phyloP scores from a whole-genome alignment of 2,329 filamentous ascomycete genomes.

The Phyllosticta citribraziliensis region DNA sequence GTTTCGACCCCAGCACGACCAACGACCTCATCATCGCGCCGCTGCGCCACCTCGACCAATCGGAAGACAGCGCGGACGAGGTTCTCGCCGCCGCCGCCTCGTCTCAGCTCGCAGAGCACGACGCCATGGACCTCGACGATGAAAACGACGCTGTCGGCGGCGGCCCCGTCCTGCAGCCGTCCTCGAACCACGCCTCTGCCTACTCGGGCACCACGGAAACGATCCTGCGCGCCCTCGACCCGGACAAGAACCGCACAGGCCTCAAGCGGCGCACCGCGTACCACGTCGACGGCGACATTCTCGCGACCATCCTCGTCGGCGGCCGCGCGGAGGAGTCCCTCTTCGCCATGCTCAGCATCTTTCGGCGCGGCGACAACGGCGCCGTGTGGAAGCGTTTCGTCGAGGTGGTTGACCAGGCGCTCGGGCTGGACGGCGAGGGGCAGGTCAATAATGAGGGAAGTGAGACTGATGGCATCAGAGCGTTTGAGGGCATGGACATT shows the following conservation, averaged over 20 bases:
- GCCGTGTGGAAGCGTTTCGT: constrained; percentile 16
- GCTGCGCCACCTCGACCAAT: background rate
- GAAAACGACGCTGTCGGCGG: constrained; percentile 11
- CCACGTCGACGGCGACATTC: constrained; percentile 35
- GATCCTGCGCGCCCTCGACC: constrained; percentile 19
- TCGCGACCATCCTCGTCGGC: constrained; percentile 23
- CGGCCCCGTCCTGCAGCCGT: constrained; percentile 12
- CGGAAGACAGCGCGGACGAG: background rate
- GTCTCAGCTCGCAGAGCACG: background rate
- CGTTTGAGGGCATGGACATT: background rate
- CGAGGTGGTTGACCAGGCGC: constrained; percentile 21
- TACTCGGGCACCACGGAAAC: constrained; percentile 14
- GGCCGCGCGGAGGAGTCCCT: background rate
- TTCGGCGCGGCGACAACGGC: background rate
- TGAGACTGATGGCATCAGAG: background rate
- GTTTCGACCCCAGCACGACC: constrained; percentile 7
- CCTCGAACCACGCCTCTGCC: background rate
- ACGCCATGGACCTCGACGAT: background rate
- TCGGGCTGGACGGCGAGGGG: constrained; percentile 12
- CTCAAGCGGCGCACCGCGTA: constrained; percentile 17
- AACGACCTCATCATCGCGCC: constrained; percentile 1
- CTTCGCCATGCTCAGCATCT: background rate
- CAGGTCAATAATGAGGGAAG: constrained; percentile 12
- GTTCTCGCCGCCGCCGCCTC: background rate
- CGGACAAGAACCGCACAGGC: constrained; percentile 15